Evolutionary conservation across 495 filamentous ascomycete species (phyloP).

Genomic region (Podospora comata): DNA sequence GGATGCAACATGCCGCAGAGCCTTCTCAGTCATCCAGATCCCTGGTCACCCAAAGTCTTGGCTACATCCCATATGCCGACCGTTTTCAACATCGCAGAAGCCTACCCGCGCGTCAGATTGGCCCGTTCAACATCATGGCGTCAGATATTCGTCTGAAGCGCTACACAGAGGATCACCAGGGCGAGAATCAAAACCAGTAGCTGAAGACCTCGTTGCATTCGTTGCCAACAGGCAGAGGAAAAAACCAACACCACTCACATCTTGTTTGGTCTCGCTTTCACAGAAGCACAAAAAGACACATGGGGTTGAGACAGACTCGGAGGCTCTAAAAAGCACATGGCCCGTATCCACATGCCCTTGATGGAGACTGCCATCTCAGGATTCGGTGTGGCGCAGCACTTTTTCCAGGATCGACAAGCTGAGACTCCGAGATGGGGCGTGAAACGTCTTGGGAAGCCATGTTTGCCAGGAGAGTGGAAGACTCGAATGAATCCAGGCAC

Average conservation of each 20-base stretch:
- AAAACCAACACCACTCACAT: background rate
- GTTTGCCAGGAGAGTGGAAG: conserved; percentile 1
- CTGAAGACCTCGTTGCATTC: conserved; percentile 2
- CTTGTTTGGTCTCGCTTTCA: background rate
- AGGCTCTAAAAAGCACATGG: background rate
- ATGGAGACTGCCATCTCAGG: conserved; percentile 6
- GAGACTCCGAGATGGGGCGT: conserved; percentile 36
- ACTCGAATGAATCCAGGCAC: background rate
- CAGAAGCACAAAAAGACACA: background rate
- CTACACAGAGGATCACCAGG: conserved; percentile 26
- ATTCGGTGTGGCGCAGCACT: conserved; percentile 28
- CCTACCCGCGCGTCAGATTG: conserved; percentile 35
- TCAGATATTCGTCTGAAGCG: conserved; percentile 40
- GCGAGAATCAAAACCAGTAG: conserved; percentile 18
- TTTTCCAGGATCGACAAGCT: conserved; percentile 37
- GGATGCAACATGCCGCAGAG: conserved; percentile 16
- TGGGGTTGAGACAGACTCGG: background rate
- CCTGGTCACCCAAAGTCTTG: conserved; percentile 20
- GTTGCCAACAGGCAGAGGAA: background rate
- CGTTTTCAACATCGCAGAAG: conserved; percentile 26
- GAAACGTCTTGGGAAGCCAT: conserved; percentile 31
- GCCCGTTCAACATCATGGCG: conserved; percentile 40
- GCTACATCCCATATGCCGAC: conserved; percentile 28
- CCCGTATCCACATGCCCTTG: background rate
- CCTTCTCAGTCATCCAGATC: conserved; percentile 12